Percentiles rank a stretch among this genome's conserved stretches.
Evolutionary conservation across 2,329 filamentous ascomycete species (phyloP).

Genomic region (Kalaharituber pfeilii): DNA sequence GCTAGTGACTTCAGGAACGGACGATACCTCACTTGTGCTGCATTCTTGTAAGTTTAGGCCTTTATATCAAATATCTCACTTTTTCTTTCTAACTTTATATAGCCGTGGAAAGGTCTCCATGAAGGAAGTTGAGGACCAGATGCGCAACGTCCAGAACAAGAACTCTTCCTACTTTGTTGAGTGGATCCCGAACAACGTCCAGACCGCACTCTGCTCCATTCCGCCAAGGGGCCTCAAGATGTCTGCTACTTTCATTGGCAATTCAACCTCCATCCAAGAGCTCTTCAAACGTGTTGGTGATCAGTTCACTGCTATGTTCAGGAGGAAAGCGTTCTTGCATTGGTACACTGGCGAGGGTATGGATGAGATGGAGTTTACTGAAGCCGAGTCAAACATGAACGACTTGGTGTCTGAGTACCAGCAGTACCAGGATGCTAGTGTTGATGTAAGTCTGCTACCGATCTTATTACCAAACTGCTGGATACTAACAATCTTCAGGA

Average conservation of each 20-base stretch:
- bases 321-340: conserved; percentile 99
- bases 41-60: conserved; percentile 61
- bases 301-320: conserved; percentile 99
- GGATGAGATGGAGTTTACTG: conserved; percentile 99
- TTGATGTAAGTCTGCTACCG: conserved; percentile 28
- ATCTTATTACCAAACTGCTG: neutral
- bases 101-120: conserved; percentile 98
- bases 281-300: conserved; percentile 99
- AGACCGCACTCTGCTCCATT: conserved; percentile 97
- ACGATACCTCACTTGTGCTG: conserved; percentile 97
- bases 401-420: conserved; percentile 99
- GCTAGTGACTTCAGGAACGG: conserved; percentile 99
- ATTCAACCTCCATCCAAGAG: conserved; percentile 99
- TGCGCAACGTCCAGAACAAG: conserved; percentile 99
- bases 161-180: conserved; percentile 99
- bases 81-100: conserved; percentile 24
- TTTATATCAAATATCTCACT: neutral
- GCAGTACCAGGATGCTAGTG: conserved; percentile 98
- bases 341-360: conserved; percentile 99
- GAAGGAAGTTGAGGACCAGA: conserved; percentile 99
- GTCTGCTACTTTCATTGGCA: conserved; percentile 97
- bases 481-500: conserved; percentile 41
- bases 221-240: conserved; percentile 96
- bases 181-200: conserved; percentile 99
- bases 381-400: conserved; percentile 99